Conservation (phyloP, 2,329 filamentous ascomycete genomes). For the Cladosporium sp. region DNA sequence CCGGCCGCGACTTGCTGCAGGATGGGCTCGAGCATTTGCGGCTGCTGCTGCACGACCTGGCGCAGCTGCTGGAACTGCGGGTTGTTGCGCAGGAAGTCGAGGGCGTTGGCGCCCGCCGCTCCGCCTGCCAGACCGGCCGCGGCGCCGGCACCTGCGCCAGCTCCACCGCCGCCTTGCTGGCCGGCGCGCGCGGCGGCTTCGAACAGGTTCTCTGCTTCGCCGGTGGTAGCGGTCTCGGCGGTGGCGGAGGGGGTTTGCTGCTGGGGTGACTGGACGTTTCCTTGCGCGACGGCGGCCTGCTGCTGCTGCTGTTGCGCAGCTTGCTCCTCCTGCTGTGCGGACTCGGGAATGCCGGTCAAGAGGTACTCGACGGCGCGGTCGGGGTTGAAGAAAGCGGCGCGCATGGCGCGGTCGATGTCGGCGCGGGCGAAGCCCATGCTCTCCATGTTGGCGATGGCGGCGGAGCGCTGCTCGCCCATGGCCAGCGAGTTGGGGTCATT, state of each 20-base stretch:
- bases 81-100: constrained; percentile 93
- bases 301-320: too few species aligned
- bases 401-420: constrained; percentile 90
- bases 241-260: constrained; percentile 36
- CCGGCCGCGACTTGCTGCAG: constrained; percentile 92
- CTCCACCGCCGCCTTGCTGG: constrained; percentile 37
- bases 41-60: constrained; percentile 95
- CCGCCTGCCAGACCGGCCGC: constrained; percentile 42
- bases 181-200: constrained; percentile 56
- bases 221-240: constrained; percentile 60
- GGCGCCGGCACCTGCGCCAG: constrained; percentile 41
- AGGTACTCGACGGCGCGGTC: constrained; percentile 97
- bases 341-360: constrained; percentile 86
- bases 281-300: constrained; percentile 29
- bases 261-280: constrained; percentile 34
- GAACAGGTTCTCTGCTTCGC: constrained; percentile 79
- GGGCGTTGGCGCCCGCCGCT: constrained; percentile 57
- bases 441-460: constrained; percentile 88
- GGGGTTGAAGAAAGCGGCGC: constrained; percentile 94
- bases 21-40: constrained; percentile 97
- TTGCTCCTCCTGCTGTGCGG: constrained; percentile 67
- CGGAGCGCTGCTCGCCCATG: constrained; percentile 76
- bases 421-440: constrained; percentile 90
- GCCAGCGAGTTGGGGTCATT: constrained; percentile 78
- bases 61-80: constrained; percentile 97